Evolutionary conservation across 163 green algal species (phyloP).

Genomic region (Chlorella variabilis): DNA sequence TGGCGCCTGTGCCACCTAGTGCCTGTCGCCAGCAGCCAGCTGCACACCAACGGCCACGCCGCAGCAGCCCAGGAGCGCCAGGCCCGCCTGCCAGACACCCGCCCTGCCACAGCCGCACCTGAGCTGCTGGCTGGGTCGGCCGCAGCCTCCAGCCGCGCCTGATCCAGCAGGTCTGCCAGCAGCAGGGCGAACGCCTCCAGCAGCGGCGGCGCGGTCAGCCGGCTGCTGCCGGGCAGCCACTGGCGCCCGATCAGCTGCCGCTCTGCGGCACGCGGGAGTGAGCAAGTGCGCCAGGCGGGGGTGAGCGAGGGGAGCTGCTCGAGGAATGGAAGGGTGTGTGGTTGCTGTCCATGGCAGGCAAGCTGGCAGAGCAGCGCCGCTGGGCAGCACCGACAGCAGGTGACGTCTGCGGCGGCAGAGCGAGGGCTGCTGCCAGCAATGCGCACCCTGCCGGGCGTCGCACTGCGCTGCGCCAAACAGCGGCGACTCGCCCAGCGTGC

Average conservation of each 20-base stretch:
- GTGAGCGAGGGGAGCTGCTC: too few species aligned
- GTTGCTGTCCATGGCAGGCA: not conserved
- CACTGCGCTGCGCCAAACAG: not conserved
- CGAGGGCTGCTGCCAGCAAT: too few species aligned
- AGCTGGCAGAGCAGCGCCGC: too few species aligned
- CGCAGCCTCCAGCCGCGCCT: not conserved
- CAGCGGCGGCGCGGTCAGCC: conserved; percentile 18
- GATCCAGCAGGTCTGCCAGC: conserved; percentile 19
- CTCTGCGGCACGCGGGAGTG: not conserved
- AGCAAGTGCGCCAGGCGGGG: too few species aligned
- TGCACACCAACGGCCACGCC: too few species aligned
- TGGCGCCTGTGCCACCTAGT: not conserved
- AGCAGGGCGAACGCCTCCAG: conserved; percentile 25
- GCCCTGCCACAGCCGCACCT: not conserved
- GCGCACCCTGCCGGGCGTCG: not conserved
- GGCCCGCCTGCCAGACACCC: too few species aligned
- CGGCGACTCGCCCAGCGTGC: not conserved
- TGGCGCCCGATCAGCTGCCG: not conserved
- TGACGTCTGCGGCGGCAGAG: too few species aligned
- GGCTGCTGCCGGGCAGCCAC: not conserved
- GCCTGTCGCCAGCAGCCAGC: too few species aligned
- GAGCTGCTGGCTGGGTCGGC: not conserved
- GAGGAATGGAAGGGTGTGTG: not conserved
- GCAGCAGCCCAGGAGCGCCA: too few species aligned
- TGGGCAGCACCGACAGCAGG: not conserved